A percentile compares a stretch with the other conserved stretches of the same genome.
phyloP scores from a whole-genome alignment of 2,329 filamentous ascomycete species.

The Epichloe gansuensis region DNA sequence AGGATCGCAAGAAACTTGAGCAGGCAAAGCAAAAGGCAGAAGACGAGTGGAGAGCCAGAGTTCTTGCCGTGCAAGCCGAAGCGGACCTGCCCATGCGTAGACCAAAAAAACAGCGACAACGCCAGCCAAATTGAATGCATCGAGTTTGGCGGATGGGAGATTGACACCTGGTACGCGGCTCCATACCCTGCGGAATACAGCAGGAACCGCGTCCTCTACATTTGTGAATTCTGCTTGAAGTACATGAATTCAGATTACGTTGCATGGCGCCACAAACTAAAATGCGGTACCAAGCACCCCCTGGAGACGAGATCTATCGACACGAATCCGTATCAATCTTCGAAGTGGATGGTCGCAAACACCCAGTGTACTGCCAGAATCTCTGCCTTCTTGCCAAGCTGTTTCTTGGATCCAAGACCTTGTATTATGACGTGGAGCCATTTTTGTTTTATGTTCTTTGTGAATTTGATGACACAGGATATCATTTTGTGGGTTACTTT shows the following conservation, averaged over 20 bases:
- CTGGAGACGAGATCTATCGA: conserved; percentile 97
- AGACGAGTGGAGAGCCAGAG: conserved; percentile 71
- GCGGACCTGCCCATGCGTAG: conserved; percentile 51
- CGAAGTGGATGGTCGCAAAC: conserved; percentile 92
- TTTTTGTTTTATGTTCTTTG: conserved; percentile 97
- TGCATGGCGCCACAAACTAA: conserved; percentile 93
- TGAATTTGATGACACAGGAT: conserved; percentile 81
- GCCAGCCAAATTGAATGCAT: conserved; percentile 98
- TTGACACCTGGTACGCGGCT: conserved; percentile 97
- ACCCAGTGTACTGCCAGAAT: conserved; percentile 98
- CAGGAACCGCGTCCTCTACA: conserved; percentile 90
- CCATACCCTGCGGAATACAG: conserved; percentile 98
- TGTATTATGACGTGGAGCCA: conserved; percentile 96
- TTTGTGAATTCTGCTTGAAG: conserved; percentile 97
- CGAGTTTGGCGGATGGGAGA: conserved; percentile 94
- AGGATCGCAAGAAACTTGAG: conserved; percentile 79
- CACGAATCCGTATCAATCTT: conserved; percentile 88
- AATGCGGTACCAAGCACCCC: conserved; percentile 92
- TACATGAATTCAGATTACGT: conserved; percentile 99
- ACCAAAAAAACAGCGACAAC: conserved; percentile 66
- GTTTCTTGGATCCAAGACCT: conserved; percentile 94
- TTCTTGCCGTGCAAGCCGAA: conserved; percentile 48
- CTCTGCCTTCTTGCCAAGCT: conserved; percentile 91
- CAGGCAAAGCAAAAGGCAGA: conserved; percentile 83
- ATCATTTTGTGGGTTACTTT: conserved; percentile 98